These are phyloP conservation scores for Acmispon strigosus DNA, from an alignment of 306 rosid species.

Conservation along the genomic window DNA sequence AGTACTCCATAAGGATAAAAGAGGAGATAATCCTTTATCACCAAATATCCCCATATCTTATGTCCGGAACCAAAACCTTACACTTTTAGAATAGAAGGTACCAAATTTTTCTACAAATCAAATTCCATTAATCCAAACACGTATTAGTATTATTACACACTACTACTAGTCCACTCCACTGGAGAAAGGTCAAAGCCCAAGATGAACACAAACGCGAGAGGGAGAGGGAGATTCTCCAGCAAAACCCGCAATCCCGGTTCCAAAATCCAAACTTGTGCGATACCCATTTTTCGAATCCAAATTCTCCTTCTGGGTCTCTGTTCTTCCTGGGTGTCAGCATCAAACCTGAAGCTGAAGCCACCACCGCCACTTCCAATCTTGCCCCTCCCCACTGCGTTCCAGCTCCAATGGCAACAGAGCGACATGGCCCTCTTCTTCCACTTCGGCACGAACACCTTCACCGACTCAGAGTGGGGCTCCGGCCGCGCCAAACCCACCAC, in stretches of 20 bases:
- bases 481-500: conserved; percentile 49
- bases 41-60: too few relatives aligned
- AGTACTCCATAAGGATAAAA: too few relatives aligned
- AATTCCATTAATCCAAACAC: too few relatives aligned
- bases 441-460: conserved; percentile 88
- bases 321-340: background rate
- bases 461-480: conserved; percentile 76
- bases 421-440: conserved; percentile 81
- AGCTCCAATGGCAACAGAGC: conserved; percentile 78
- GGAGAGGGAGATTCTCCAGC: background rate
- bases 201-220: background rate
- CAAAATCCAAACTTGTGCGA: conserved; percentile 9
- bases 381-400: conserved; percentile 68
- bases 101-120: too few relatives aligned
- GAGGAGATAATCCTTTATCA: too few relatives aligned
- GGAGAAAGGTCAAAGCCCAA: background rate
- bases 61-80: too few relatives aligned
- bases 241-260: background rate
- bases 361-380: conserved; percentile 80
- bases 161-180: background rate
- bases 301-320: conserved; percentile 14
- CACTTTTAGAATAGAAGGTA: too few relatives aligned
- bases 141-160: too few relatives aligned
- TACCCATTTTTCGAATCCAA: conserved; percentile 20
- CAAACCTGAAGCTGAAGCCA: background rate